phyloP scores from a whole-genome alignment of 73 alveolate genomes.

The Effrenium voratum region DNA sequence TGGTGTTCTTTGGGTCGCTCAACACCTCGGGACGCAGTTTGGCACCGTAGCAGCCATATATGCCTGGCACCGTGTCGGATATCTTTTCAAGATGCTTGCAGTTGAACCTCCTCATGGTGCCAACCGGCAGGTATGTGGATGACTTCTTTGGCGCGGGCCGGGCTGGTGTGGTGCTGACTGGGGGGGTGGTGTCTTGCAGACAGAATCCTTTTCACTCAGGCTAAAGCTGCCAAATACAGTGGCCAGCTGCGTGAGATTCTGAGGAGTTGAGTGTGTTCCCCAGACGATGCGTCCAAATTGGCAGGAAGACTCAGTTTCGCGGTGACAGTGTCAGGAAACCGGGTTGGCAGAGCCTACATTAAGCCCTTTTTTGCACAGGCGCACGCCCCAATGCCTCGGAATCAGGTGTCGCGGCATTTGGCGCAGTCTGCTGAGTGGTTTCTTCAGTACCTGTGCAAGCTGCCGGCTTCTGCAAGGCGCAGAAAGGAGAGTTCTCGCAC shows the following conservation, averaged over 20 bases:
- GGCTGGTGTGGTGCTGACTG: neutral
- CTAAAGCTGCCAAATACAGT: slow-evolving; percentile 15
- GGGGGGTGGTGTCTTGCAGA: neutral
- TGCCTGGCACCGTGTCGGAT: slow-evolving; percentile 4
- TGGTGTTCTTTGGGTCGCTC: neutral
- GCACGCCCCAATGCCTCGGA: slow-evolving; percentile 47
- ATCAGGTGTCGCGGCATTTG: slow-evolving; percentile 16
- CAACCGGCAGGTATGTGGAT: slow-evolving; percentile 12
- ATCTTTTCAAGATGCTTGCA: neutral
- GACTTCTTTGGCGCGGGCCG: slow-evolving; percentile 30
- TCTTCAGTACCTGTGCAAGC: neutral
- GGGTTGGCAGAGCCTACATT: slow-evolving; percentile 44
- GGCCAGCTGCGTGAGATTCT: neutral
- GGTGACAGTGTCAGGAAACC: slow-evolving; percentile 33
- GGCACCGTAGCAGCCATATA: neutral
- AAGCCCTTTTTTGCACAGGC: slow-evolving; percentile 42
- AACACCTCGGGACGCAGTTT: slow-evolving; percentile 7
- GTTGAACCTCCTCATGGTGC: neutral
- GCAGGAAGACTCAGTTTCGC: slow-evolving; percentile 55
- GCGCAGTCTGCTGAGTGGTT: slow-evolving; percentile 45
- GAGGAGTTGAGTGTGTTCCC: neutral
- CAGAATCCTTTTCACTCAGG: neutral
- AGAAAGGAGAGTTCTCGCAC: neutral
- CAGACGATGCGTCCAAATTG: slow-evolving; percentile 55
- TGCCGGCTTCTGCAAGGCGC: slow-evolving; percentile 27